Base-by-base conservation (phyloP, 352 stramenopile species). In the Globisporangium heterothallicum region DNA sequence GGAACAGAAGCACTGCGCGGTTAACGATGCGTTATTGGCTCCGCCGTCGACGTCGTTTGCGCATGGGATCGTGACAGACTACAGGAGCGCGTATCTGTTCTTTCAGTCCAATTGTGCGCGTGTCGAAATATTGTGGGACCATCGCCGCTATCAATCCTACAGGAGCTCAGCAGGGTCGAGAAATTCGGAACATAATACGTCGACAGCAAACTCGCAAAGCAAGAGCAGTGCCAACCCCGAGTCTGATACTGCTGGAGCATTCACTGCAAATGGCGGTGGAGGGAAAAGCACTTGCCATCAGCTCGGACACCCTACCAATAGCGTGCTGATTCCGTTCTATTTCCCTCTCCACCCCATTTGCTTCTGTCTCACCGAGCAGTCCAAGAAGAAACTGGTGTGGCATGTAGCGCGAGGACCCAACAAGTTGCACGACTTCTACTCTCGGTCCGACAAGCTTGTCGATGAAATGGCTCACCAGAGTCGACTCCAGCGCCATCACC, bases 391-490 rank as follows among this genome's bases (percentile, higher is more conserved):
- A 27, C 73, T 91, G 3, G 61, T 87, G 14, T 77, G 72, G 65
- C 52, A 79, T n/a, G 73, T 91, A 21, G 74, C 69, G 2, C 66
- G 74, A 22, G 79, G 67, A 14, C 44, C 63, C 6, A 77, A 79
- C 57, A 88, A 88, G 34, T 68, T 88, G 18, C 70, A 73, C 4
- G 79, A 88, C 36, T 88, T 90, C 29, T 90, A 76, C 27, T 32
- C 61, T 14, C 74, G 74, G 16, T 84, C 70, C 0, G 76, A 86
- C 49, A 83, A 86, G 18, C 58, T 90, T 6, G 70, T 88, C 3
- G 72, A 86, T 32, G 79, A 90, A 44, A 90, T 90, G 79, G 70
- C 64, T 3, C 76, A 88, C 32, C 79, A 90, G 41, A 82, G 68
- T 42, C 59, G 61, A 13, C 38, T 88, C 19, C 61, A 65, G 40